These are phyloP conservation scores for Yamadazyma mexicana DNA, from an alignment of 1,139 yeast genomes.

Conservation along the genomic window DNA sequence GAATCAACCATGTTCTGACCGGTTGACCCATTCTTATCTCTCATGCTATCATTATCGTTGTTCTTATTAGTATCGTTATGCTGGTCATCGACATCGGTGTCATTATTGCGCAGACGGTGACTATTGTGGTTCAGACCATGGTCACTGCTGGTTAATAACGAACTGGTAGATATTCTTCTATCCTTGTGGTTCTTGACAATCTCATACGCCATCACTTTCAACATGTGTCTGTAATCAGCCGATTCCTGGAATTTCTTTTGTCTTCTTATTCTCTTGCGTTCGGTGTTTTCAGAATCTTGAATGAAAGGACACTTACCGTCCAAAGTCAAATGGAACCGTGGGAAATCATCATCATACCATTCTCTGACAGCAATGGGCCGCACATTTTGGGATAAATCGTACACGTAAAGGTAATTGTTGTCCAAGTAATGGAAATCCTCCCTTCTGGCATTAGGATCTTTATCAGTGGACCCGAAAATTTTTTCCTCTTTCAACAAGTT, in stretches of 20 bases:
- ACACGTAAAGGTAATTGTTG: slow-evolving; percentile 65
- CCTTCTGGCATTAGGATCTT: slow-evolving; percentile 82
- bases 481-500: slow-evolving; percentile 81
- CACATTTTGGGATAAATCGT: slow-evolving; percentile 75
- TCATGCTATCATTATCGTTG: slow-evolving; percentile 3
- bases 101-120: background rate
- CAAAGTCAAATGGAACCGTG: slow-evolving; percentile 44
- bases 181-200: slow-evolving; percentile 28
- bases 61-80: background rate
- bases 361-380: slow-evolving; percentile 85
- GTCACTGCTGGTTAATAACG: slow-evolving; percentile 10
- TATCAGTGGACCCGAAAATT: slow-evolving; percentile 80
- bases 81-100: background rate
- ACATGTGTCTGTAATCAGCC: slow-evolving; percentile 38
- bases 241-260: slow-evolving; percentile 42
- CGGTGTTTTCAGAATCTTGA: slow-evolving; percentile 45
- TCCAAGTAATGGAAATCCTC: slow-evolving; percentile 85
- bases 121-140: slow-evolving; percentile 3
- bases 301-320: slow-evolving; percentile 77
- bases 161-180: slow-evolving; percentile 18
- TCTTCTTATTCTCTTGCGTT: slow-evolving; percentile 38
- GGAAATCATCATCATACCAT: slow-evolving; percentile 58
- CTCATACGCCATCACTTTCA: slow-evolving; percentile 36
- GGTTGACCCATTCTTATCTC: background rate
- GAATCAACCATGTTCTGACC: slow-evolving; percentile 1